These are phyloP conservation scores for Ogataea neopini DNA, from an alignment of 805 yeast genomes.

Conservation along the genomic window DNA sequence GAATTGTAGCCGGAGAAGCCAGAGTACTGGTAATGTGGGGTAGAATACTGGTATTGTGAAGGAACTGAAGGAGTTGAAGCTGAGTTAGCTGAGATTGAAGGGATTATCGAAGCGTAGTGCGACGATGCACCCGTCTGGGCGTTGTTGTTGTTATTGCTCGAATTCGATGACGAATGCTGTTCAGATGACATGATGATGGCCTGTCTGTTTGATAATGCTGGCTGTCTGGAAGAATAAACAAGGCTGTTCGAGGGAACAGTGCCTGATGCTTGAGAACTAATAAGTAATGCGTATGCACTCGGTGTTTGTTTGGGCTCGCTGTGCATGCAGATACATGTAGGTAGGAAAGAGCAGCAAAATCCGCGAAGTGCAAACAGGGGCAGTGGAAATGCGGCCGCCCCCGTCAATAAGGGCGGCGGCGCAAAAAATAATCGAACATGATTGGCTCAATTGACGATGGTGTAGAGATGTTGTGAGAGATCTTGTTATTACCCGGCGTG, in stretches of 20 bases:
- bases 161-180: constrained; percentile 19
- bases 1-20: constrained; percentile 20
- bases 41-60: constrained; percentile 24
- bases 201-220: constrained; percentile 1
- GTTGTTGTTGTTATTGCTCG: constrained; percentile 12
- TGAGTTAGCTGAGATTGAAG: constrained; percentile 17
- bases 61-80: constrained; percentile 15
- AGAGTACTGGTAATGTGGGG: constrained; percentile 26
- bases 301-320: constrained; percentile 13
- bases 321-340: constrained; percentile 22
- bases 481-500: not conserved
- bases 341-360: constrained; percentile 10
- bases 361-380: constrained; percentile 1
- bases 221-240: not conserved
- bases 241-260: constrained; percentile 3
- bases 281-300: constrained; percentile 20
- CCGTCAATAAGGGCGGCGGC: not conserved
- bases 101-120: constrained; percentile 18
- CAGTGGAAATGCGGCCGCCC: not conserved
- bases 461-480: not conserved
- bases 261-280: constrained; percentile 14
- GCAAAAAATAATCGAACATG: not conserved
- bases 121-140: constrained; percentile 16
- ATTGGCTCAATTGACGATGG: not conserved
- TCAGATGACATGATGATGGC: constrained; percentile 21